These are phyloP conservation scores for Capsicum chinense DNA, from an alignment of 257 asterid species.

Conservation along the genomic window DNA sequence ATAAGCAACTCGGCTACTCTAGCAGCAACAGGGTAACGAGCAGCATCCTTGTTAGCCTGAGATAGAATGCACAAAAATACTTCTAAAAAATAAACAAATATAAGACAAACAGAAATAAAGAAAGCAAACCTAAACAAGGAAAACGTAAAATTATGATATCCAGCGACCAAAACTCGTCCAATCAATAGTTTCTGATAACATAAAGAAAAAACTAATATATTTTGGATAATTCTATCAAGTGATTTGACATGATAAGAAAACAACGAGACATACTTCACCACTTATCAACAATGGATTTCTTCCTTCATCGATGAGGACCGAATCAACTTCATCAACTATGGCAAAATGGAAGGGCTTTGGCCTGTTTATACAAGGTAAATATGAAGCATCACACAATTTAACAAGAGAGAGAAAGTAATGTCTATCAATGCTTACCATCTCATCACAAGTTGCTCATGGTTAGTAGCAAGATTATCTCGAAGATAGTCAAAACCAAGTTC, in stretches of 20 bases:
- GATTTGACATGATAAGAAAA: slow-evolving; percentile 23
- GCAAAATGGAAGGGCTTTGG: slow-evolving; percentile 98
- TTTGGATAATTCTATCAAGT: slow-evolving; percentile 19
- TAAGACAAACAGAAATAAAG: slow-evolving; percentile 24
- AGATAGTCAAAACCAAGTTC: slow-evolving; percentile 98
- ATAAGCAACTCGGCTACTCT: slow-evolving; percentile 87
- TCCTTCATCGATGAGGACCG: slow-evolving; percentile 98
- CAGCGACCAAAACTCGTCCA: background rate
- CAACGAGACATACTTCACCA: slow-evolving; percentile 72
- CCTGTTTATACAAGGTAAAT: slow-evolving; percentile 57
- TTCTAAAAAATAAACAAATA: slow-evolving; percentile 8
- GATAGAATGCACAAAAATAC: slow-evolving; percentile 31
- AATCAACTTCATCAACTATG: slow-evolving; percentile 97
- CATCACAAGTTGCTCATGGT: slow-evolving; percentile 84
- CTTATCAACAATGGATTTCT: slow-evolving; percentile 95
- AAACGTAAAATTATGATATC: background rate
- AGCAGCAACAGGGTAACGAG: slow-evolving; percentile 93
- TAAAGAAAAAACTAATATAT: background rate
- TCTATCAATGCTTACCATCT: slow-evolving; percentile 71
- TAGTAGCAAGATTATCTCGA: slow-evolving; percentile 86
- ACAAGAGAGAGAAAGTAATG: slow-evolving; percentile 28
- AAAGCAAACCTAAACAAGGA: background rate
- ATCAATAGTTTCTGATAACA: background rate
- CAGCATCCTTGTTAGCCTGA: slow-evolving; percentile 87
- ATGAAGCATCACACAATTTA: slow-evolving; percentile 25